phyloP scores from a whole-genome alignment of 2,329 filamentous ascomycete genomes.

The Xylaria sp. region DNA sequence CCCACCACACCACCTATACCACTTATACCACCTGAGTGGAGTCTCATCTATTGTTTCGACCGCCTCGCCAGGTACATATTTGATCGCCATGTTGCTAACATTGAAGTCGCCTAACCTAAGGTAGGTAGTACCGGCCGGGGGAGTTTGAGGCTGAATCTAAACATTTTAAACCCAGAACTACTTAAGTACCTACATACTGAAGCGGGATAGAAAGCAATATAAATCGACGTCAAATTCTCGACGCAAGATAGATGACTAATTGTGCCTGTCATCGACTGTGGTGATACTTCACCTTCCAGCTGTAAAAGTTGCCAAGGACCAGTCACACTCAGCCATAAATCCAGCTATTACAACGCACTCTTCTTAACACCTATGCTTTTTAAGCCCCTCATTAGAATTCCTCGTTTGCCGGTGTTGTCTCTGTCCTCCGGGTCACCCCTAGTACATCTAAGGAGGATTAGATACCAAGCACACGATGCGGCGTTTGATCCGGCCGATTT shows the following conservation, averaged over 20 bases:
- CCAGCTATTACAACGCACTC: background rate
- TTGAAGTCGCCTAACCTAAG: too few species aligned
- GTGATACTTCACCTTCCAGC: background rate
- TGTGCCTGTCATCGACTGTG: background rate
- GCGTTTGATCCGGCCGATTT: constrained; percentile 62
- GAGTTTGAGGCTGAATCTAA: too few species aligned
- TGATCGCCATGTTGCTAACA: too few species aligned
- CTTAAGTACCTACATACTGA: background rate
- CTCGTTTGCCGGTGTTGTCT: background rate
- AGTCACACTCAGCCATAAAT: background rate
- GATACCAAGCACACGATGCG: constrained; percentile 60
- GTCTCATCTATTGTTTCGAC: too few species aligned
- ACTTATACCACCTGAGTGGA: too few species aligned
- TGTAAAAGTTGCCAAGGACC: background rate
- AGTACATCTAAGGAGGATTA: constrained; percentile 35
- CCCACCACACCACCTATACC: too few species aligned
- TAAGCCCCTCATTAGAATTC: constrained; percentile 2
- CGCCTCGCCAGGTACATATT: too few species aligned
- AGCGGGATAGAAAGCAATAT: background rate
- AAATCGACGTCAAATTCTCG: background rate
- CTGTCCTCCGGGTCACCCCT: constrained; percentile 12
- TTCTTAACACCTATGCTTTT: constrained; percentile 27
- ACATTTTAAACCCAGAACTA: background rate
- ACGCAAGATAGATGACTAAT: background rate
- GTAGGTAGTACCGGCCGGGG: too few species aligned